Conservation (phyloP, 176 grass and related monocot genomes). For the maize (Zea mays) region DNA sequence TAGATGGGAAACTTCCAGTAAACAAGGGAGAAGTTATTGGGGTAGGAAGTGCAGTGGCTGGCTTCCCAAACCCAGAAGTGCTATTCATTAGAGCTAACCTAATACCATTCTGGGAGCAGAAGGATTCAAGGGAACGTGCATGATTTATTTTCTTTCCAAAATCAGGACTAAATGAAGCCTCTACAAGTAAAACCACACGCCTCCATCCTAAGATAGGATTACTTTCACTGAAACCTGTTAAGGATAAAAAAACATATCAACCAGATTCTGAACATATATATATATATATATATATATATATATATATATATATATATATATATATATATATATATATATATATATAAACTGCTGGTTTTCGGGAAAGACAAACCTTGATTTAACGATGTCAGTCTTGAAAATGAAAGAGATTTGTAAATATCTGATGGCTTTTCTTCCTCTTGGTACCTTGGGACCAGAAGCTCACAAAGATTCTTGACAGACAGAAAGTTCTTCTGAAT, state of each 20-base stretch:
- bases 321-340: too few relatives aligned
- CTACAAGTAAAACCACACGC: constrained; percentile 86
- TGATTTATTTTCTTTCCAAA: constrained; percentile 73
- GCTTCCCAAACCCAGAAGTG: constrained; percentile 72
- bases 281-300: too few relatives aligned
- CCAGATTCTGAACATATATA: neutral
- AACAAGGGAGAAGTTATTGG: constrained; percentile 92
- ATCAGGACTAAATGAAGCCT: constrained; percentile 80
- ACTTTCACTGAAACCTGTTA: constrained; percentile 61
- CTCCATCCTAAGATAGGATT: constrained; percentile 93
- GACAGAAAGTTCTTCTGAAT: constrained; percentile 68
- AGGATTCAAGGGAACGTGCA: constrained; percentile 76
- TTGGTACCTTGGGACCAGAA: constrained; percentile 74
- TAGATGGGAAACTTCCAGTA: constrained; percentile 98
- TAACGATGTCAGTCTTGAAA: constrained; percentile 63
- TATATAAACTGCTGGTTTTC: neutral
- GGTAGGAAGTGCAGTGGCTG: constrained; percentile 58
- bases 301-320: too few relatives aligned
- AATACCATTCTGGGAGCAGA: constrained; percentile 79
- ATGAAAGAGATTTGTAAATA: constrained; percentile 66
- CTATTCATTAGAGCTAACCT: constrained; percentile 70
- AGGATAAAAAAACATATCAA: constrained; percentile 26
- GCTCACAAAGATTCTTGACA: constrained; percentile 88
- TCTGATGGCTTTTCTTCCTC: constrained; percentile 63
- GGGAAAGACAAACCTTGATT: constrained; percentile 61